Evolutionary conservation across 768 basidiomycete species (phyloP), one percentile per base, ranked within the genome.

Genomic region (Lactarius evosmus): DNA sequence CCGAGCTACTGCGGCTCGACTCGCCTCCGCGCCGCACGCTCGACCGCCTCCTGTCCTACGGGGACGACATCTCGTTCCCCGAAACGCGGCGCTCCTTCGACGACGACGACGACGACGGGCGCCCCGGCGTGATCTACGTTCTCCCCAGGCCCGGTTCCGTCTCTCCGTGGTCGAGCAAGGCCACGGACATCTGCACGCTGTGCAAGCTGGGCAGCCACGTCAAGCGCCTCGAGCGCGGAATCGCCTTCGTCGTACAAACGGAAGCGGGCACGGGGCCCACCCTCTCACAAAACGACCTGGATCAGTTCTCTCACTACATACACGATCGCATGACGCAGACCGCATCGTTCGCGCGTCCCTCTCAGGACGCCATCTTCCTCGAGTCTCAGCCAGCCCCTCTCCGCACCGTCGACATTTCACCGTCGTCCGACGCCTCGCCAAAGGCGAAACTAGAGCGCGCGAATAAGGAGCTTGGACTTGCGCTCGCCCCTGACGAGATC

Each of bases 151-250:
- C 85, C 8, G 95, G 96, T 4, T 95, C 95, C 4, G 89, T 98
- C 70, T 98, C 96, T 4, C 95, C 97, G 2, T 99, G 97, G 97
- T 98, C 96, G 6, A 96, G 92, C 75, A 99, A 99, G 77, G 96
- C 97, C 2, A 98, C 96, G 0, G 95, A 99, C 73, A 98, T 99
- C 60, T 84, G 95, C 25, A 77, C 77, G 9, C 84, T 98, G 58
- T 99, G 97, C 78, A 88, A 88, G 58, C 85, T 99, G 2, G 84
- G 81, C 22, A 72, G 75, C 2, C 79, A 86, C 59, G 77, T 99
- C 58, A 83, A 89, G 66, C 84, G 97, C 41, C 76, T 99, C 61
- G 97, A 99, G 74, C 85, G 97, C 22, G 95, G 96, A 4, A 69
- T 85, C 22, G 85, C 82, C 6, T 93, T 87, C 69, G 79, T 83